A percentile compares a stretch with the other conserved stretches of the same genome.
Evolutionary conservation across 2,329 filamentous ascomycete genomes (phyloP).

Genomic region (Orbilia ellipsospora): DNA sequence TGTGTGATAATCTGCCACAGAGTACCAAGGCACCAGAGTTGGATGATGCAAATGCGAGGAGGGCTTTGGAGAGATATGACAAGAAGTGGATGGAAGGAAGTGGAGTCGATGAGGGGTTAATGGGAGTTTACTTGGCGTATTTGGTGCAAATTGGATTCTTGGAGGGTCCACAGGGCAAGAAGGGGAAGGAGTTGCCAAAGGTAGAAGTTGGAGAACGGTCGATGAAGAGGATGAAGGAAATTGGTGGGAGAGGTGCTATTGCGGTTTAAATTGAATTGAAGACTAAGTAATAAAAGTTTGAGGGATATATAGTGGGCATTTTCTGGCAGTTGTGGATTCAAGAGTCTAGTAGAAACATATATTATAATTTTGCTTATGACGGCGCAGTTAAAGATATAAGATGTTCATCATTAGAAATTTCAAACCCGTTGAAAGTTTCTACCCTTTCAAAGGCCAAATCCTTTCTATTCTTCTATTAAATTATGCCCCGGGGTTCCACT

Average conservation of each 20-base stretch:
- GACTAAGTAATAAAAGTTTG: background rate
- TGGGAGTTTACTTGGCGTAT: constrained; percentile 74
- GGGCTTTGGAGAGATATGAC: constrained; percentile 72
- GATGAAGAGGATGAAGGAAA: constrained; percentile 66
- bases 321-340: background rate
- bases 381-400: no score
- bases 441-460: no score
- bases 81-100: constrained; percentile 68
- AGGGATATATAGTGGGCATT: background rate
- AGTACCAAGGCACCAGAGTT: constrained; percentile 78
- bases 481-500: no score
- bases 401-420: no score
- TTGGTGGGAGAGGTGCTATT: constrained; percentile 67
- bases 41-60: constrained; percentile 76
- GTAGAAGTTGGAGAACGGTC: constrained; percentile 65
- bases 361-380: no score
- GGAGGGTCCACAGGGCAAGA: constrained; percentile 63
- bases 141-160: constrained; percentile 74
- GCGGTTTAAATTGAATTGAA: constrained; percentile 8
- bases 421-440: no score
- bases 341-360: no score
- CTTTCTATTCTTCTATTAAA: no score
- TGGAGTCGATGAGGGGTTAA: constrained; percentile 71
- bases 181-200: constrained; percentile 64
- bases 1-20: constrained; percentile 75